phyloP scores from a whole-genome alignment of 495 filamentous ascomycete species.

The Podospora sp. region DNA sequence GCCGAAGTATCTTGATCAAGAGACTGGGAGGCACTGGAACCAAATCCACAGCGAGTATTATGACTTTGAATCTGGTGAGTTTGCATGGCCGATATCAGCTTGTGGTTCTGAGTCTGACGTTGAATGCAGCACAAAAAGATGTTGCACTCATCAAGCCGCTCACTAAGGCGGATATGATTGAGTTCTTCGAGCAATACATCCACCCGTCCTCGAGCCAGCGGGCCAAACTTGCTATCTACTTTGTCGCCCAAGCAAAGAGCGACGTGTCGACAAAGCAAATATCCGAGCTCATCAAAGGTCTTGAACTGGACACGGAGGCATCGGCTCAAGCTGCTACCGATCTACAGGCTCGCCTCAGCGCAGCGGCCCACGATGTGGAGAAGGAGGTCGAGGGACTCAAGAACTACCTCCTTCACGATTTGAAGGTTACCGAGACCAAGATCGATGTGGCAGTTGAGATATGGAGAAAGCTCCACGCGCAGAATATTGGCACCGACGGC shows the following conservation, averaged over 20 bases:
- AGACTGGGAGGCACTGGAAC: constrained; percentile 79
- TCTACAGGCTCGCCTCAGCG: constrained; percentile 38
- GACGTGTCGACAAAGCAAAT: constrained; percentile 55
- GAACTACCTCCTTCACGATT: constrained; percentile 39
- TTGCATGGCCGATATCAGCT: neutral
- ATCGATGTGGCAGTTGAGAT: constrained; percentile 35
- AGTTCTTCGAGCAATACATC: constrained; percentile 80
- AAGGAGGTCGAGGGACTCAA: constrained; percentile 40
- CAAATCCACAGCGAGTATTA: constrained; percentile 85
- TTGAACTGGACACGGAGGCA: constrained; percentile 26
- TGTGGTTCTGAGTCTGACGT: neutral
- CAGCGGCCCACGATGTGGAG: constrained; percentile 35
- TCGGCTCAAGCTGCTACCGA: constrained; percentile 35
- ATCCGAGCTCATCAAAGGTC: constrained; percentile 49
- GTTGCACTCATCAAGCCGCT: constrained; percentile 72
- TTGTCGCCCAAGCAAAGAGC: constrained; percentile 69
- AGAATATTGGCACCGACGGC: constrained; percentile 41
- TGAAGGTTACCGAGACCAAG: constrained; percentile 40
- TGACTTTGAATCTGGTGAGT: constrained; percentile 81
- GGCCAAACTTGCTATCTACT: constrained; percentile 80
- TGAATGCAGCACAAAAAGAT: constrained; percentile 65
- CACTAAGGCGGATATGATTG: constrained; percentile 74
- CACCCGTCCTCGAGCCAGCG: constrained; percentile 70
- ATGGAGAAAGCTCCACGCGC: constrained; percentile 55
- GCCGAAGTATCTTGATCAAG: constrained; percentile 86